Evolutionary conservation across 768 basidiomycete genomes (phyloP).

Genomic region (Collybiopsis confluens): DNA sequence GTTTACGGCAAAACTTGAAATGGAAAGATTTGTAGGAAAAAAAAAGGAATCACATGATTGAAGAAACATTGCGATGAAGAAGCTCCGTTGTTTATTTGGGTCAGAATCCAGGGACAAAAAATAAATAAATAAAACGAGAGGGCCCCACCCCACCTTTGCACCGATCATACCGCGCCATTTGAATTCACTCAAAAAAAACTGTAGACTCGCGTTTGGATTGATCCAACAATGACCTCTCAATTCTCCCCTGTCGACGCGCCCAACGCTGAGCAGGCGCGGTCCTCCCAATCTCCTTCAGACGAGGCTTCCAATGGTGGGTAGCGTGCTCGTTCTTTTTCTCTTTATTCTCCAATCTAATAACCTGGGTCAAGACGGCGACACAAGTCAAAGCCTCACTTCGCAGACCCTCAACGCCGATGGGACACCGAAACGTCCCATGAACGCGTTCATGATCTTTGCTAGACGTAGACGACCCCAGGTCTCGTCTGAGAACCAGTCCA

Average conservation of each 20-base stretch:
- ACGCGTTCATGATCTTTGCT: constrained; percentile 93
- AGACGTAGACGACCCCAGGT: constrained; percentile 79
- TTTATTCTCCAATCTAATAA: constrained; percentile 12
- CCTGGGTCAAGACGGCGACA: constrained; percentile 18
- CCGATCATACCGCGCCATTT: constrained; percentile 7
- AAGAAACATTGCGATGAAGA: no score
- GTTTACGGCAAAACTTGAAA: no score
- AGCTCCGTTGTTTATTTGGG: not conserved
- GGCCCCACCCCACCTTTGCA: not conserved
- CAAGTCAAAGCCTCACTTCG: constrained; percentile 34
- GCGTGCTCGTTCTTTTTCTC: constrained; percentile 1
- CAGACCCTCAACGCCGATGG: constrained; percentile 85
- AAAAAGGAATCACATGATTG: no score
- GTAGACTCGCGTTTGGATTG: not conserved
- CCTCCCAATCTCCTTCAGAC: constrained; percentile 55
- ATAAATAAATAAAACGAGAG: not conserved
- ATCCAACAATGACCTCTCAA: constrained; percentile 3
- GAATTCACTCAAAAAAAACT: constrained; percentile 1
- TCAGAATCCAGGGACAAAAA: not conserved
- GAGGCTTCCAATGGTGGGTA: constrained; percentile 37
- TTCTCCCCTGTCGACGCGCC: constrained; percentile 3
- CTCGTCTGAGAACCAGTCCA: constrained; percentile 79
- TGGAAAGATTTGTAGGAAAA: no score
- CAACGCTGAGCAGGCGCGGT: constrained; percentile 29
- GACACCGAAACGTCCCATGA: constrained; percentile 88